Base-by-base conservation (phyloP, 2,329 filamentous ascomycete genomes). In the Colletotrichum brevisporum region DNA sequence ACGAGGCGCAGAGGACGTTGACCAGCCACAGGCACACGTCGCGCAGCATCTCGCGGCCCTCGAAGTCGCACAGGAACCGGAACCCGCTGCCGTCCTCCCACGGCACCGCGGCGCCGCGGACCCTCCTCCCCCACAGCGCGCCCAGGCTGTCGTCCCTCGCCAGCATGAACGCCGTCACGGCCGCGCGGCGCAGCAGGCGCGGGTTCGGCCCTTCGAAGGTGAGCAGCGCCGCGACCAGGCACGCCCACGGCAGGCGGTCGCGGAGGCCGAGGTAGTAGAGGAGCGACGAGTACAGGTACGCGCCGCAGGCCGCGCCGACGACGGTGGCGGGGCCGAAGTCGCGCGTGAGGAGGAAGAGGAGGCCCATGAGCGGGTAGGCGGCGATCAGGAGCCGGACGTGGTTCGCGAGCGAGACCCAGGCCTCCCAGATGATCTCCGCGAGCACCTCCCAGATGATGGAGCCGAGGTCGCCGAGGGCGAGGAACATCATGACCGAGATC, bases 71-170 rank as follows among this genome's bases (percentile, higher is more conserved):
- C 18, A 69, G 10, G 6, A 69, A 69, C 16, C 43, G 50, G 18
- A 69, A 69, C 10, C 67, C 67, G 51, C 62, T 69, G 4, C 67
- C 67, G 2, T 69, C 67, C 16, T 66, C 43, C 67, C 67, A 69
- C 24, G 62, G 67, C 57, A 67, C 36, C 26, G 55, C 50, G 1
- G 36, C 39, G 4, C 41, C 26, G 43, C 67, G 52, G 24, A 62
- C 50, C 39, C 59, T 36, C 59, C 31, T 54, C 16, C 12, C 24
- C 9, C 36, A 62, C 36, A 62, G 39, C 21, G 18, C 41, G 5
- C 39, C 16, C 24, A 45, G 57, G 67, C 63, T 58, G 43, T 61
- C 52, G 62, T 69, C 67, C 43, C 67, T 41, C 26, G 67, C 67
- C 43, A 69, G 21, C 67, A 69, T 57, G 62, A 67, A 69, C 13